phyloP scores from a whole-genome alignment of 495 filamentous ascomycete genomes.

The Neurospora sp. region DNA sequence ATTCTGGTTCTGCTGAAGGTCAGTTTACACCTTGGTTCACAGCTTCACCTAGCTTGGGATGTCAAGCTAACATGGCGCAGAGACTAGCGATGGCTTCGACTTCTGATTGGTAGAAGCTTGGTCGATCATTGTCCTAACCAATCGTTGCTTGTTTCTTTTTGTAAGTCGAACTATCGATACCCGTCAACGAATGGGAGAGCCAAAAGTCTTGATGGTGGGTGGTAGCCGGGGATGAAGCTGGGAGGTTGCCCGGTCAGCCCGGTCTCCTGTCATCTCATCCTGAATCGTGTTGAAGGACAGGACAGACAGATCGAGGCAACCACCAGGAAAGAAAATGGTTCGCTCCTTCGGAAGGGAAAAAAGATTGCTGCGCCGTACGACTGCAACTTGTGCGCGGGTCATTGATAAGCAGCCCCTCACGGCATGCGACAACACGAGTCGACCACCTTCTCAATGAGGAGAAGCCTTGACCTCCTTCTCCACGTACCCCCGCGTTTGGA shows the following conservation, averaged over 20 bases:
- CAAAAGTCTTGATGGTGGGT: not conserved
- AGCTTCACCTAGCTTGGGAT: not conserved
- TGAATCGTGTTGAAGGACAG: not conserved
- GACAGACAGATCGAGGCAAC: not conserved
- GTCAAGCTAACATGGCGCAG: not conserved
- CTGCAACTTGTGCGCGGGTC: not conserved
- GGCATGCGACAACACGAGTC: not conserved
- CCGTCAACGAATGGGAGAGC: not conserved
- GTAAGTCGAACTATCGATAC: not conserved
- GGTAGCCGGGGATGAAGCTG: not conserved
- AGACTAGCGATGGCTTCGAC: not conserved
- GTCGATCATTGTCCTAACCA: not conserved
- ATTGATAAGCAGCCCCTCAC: not conserved
- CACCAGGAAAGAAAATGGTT: not conserved
- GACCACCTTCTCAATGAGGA: not conserved
- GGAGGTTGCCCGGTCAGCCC: not conserved
- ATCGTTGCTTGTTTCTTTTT: not conserved
- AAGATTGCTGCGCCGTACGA: not conserved
- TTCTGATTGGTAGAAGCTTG: not conserved
- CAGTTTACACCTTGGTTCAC: not conserved
- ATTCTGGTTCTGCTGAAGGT: not conserved
- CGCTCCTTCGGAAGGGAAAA: not conserved
- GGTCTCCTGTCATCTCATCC: not conserved
- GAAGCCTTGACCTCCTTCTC: constrained; percentile 2
- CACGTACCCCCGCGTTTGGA: not conserved